Evolutionary conservation across 2,329 filamentous ascomycete genomes (phyloP).

Genomic region (Balansia obtecta): DNA sequence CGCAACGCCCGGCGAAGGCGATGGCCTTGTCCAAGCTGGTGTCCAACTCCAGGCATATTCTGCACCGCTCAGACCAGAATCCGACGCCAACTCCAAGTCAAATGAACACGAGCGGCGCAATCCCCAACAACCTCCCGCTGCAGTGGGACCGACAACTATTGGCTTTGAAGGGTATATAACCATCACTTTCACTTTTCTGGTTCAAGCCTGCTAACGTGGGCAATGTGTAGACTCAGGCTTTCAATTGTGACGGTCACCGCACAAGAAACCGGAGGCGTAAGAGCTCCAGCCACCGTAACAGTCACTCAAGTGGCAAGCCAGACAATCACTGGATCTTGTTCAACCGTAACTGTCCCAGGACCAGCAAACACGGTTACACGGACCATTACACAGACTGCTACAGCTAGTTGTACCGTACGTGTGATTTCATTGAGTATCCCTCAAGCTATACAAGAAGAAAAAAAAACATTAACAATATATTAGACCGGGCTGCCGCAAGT

Average conservation of each 20-base stretch:
- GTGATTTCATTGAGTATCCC: background rate
- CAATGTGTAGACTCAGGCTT: background rate
- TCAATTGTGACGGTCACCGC: background rate
- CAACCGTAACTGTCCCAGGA: conserved; percentile 10
- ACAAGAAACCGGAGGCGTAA: background rate
- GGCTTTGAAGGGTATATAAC: background rate
- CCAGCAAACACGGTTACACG: conserved; percentile 5
- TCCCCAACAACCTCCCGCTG: background rate
- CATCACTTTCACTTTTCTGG: background rate
- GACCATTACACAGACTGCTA: conserved; percentile 6
- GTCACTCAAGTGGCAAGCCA: conserved; percentile 1
- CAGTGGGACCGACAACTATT: background rate
- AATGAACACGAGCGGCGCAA: background rate
- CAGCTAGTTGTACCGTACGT: conserved; percentile 2
- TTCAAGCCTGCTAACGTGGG: background rate
- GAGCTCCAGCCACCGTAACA: background rate
- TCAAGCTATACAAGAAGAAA: background rate
- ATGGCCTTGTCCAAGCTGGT: background rate
- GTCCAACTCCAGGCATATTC: background rate
- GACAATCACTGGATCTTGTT: background rate
- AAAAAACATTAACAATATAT: background rate
- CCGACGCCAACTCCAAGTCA: background rate
- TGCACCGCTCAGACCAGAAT: background rate
- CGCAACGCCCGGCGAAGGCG: background rate
- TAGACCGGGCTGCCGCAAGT: background rate